Base-by-base conservation (phyloP, 2,329 filamentous ascomycete species). In the Fusarium agapanthi region DNA sequence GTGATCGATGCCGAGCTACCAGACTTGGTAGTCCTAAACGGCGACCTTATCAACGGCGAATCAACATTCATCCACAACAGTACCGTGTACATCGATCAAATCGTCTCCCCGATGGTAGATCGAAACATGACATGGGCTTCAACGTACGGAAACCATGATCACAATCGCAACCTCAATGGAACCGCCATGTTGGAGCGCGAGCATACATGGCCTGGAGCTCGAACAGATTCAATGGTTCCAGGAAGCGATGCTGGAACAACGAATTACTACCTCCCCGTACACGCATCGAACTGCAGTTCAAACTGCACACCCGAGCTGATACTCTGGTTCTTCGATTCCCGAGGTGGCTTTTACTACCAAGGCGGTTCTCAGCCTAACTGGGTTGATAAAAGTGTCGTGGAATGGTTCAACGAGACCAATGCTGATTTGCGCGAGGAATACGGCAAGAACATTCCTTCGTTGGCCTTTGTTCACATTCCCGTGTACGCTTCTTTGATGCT, bases 101-200 rank as follows among this genome's bases (percentile, higher is more conserved):
- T 91, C 6, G 87, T 91, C 2, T 80, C 76, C 4, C 89, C 89
- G 0, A 81, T 93, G 6, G 82, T 90, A 4, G 74, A 86, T 6
- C 84, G 86, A 22, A 82, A 84, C 13, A 71, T 91, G 0, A 84
- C 84, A 1, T 93, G 90, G 88, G 90, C 90, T 7, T 89, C 88
- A 3, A 90, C 90, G 0, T 93, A 93, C 64, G 91, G 91, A 3
- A 93, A 93, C 67, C 91, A 93, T 71, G 91, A 93, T 75, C 86
- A 86, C 34, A 81, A 88, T 35, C 86, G 82, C 73, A 90, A 91
- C 61, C 53, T 78, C 30, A 72, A 62, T 18, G 63, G 66, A 5
- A 61, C 68, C 4, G 62, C 45, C 3, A 72, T 79, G 34, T 59
- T 75, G 26, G 58, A 72, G 32, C 75, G 77, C 13, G 78, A 79